A percentile compares a stretch with the other conserved stretches of the same genome.
These are phyloP conservation scores for Gossypium bickii DNA, from an alignment of 345 rosid species.

Conservation along the genomic window DNA sequence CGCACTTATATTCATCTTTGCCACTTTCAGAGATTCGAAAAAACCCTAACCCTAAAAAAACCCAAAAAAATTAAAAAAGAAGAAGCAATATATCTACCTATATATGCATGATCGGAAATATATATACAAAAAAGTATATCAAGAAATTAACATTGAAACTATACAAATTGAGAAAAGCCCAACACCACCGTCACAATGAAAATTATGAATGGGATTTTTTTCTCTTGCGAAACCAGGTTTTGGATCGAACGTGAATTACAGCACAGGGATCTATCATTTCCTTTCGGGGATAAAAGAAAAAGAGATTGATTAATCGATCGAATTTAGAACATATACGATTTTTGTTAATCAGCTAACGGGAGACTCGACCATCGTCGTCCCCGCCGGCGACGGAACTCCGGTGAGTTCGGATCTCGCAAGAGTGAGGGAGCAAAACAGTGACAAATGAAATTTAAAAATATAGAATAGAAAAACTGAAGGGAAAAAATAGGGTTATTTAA, in stretches of 20 bases:
- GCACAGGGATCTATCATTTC: constrained; percentile 22
- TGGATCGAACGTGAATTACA: constrained; percentile 10
- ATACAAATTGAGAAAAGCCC: neutral
- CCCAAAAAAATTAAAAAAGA: neutral
- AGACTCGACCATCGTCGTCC: constrained; percentile 19
- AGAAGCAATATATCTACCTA: neutral
- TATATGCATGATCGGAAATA: neutral
- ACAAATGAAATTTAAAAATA: neutral
- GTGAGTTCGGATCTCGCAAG: constrained; percentile 17
- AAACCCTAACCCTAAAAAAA: neutral
- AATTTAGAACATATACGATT: neutral
- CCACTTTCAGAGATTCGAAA: constrained; percentile 26
- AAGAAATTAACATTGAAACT: neutral
- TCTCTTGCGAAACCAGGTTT: constrained; percentile 16
- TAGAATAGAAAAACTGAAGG: too few relatives aligned
- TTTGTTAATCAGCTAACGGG: constrained; percentile 12
- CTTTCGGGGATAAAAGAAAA: neutral
- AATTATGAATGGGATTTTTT: constrained; percentile 3
- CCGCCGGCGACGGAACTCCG: constrained; percentile 16
- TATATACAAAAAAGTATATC: neutral
- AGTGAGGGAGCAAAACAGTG: neutral
- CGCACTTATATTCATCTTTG: constrained; percentile 52
- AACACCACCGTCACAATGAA: neutral
- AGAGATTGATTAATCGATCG: neutral
- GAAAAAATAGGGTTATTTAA: neutral